Conservation (phyloP, 106 monocot species). For the Allium sativum region DNA sequence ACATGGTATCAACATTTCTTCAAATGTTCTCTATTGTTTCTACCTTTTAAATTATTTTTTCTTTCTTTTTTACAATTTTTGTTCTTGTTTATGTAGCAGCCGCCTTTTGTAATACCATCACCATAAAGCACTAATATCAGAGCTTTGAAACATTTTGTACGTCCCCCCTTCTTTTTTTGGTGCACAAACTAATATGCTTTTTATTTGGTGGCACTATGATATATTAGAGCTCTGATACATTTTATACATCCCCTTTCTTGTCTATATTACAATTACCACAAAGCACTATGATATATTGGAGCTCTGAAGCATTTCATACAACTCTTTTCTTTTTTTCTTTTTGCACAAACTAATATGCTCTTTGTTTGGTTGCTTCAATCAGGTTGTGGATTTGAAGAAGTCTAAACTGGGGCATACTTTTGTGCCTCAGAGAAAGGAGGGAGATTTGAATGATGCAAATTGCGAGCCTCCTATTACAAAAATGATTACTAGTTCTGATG, state of each 20-base stretch:
- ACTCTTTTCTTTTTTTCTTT: neutral
- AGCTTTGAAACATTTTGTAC: no score
- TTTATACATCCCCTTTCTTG: neutral
- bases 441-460: slow-evolving; percentile 7
- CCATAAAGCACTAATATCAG: no score
- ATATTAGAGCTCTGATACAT: no score
- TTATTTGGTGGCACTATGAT: neutral
- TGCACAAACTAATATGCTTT: neutral
- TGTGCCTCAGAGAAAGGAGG: slow-evolving; percentile 45
- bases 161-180: neutral
- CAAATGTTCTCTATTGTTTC: neutral
- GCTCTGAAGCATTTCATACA: no score
- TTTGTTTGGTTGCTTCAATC: slow-evolving; percentile 7
- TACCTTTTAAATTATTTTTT: neutral
- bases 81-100: no score
- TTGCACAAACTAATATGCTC: neutral
- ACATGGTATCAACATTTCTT: neutral
- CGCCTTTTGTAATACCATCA: no score
- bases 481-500: slow-evolving; percentile 81
- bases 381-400: slow-evolving; percentile 49
- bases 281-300: no score
- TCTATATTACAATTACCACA: no score
- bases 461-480: slow-evolving; percentile 75
- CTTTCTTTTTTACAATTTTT: no score
- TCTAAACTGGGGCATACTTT: slow-evolving; percentile 41